Conservation (phyloP, 2,329 filamentous ascomycete species). For the Talaromyces marneffei region DNA sequence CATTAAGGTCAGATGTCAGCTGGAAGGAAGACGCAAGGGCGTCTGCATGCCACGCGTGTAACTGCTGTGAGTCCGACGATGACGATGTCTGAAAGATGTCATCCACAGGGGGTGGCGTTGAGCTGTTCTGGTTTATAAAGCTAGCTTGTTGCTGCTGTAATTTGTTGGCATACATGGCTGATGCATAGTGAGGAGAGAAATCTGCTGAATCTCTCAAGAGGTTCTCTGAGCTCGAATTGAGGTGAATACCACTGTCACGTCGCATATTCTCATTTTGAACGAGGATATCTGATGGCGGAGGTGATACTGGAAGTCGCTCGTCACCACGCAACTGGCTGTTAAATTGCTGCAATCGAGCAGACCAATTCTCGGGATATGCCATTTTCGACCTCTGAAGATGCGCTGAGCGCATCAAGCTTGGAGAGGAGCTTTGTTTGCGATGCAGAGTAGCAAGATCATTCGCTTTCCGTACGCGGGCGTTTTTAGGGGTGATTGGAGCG, state of each 20-base stretch:
- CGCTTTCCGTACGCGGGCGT: conserved; percentile 35
- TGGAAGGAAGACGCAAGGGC: conserved; percentile 32
- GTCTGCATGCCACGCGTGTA: conserved; percentile 40
- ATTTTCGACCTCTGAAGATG: conserved; percentile 41
- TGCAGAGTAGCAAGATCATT: conserved; percentile 35
- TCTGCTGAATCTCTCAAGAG: conserved; percentile 30
- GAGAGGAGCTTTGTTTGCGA: conserved; percentile 41
- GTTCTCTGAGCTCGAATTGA: conserved; percentile 18
- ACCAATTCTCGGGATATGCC: conserved; percentile 45
- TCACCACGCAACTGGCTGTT: conserved; percentile 41
- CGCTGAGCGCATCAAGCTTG: conserved; percentile 52
- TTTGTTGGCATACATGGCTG: conserved; percentile 28
- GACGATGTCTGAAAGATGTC: conserved; percentile 36
- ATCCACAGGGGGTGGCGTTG: conserved; percentile 34
- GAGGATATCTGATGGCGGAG: conserved; percentile 41
- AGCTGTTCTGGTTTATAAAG: conserved; percentile 26
- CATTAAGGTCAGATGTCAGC: conserved; percentile 36
- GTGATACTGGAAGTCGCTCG: conserved; percentile 39
- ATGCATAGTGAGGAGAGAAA: conserved; percentile 29
- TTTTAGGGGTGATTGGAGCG: conserved; percentile 34
- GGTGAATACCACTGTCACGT: conserved; percentile 25
- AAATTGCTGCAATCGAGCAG: conserved; percentile 50
- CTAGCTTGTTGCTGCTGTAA: conserved; percentile 29
- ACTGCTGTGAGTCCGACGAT: conserved; percentile 34
- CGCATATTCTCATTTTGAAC: conserved; percentile 35